Conservation (phyloP, 169 alveolate species). For the Eimeria acervulina region DNA sequence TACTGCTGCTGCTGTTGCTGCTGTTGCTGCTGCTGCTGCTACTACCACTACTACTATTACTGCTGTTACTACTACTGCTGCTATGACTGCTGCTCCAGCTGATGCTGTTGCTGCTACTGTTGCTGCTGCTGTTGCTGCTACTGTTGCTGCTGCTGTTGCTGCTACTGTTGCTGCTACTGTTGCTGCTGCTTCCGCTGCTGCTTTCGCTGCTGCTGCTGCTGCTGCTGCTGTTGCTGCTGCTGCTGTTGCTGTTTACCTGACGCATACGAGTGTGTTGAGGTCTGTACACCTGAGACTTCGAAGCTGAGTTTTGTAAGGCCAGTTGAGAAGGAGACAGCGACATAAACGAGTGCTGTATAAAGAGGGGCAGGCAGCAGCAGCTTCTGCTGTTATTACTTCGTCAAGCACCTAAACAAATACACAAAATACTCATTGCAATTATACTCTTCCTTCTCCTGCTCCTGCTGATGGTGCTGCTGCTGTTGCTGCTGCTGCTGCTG, state of each 20-base stretch:
- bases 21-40: no score
- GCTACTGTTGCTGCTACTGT: background rate
- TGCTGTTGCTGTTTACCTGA: background rate
- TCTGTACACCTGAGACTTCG: no score
- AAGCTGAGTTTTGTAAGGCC: background rate
- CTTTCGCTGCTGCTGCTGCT: background rate
- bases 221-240: no score
- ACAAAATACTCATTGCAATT: no score
- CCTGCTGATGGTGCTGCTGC: no score
- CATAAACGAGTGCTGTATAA: background rate
- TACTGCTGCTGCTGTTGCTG: no score
- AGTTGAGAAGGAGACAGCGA: background rate
- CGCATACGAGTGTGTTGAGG: no score
- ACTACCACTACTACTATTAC: background rate
- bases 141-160: background rate
- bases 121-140: background rate
- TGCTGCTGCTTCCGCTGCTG: background rate
- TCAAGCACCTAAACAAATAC: background rate
- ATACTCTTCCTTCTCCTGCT: no score
- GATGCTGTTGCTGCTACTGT: background rate
- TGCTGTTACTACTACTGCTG: background rate
- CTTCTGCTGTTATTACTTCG: background rate
- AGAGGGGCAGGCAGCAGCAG: background rate
- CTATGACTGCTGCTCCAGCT: background rate
- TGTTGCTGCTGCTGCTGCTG: no score